Evolutionary conservation across 2,329 filamentous ascomycete species (phyloP).

Genomic region (Domatiomyces globalis): DNA sequence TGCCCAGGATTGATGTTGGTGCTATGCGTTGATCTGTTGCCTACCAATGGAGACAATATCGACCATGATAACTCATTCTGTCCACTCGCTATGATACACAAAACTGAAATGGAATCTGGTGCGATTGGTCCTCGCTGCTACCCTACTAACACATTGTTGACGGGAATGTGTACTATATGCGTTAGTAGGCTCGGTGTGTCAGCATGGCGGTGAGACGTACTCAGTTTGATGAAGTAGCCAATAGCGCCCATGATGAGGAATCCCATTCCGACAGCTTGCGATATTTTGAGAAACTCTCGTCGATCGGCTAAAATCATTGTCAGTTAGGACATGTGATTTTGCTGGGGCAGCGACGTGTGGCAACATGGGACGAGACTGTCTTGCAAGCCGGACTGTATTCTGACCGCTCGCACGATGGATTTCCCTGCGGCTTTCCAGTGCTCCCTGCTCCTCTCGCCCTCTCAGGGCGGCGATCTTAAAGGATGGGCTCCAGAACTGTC

Average conservation of each 20-base stretch:
- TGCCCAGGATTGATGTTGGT: neutral
- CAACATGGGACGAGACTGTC: neutral
- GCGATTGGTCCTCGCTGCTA: constrained; percentile 15
- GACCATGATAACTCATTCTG: neutral
- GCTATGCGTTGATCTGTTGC: neutral
- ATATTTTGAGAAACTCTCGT: constrained; percentile 47
- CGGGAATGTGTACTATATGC: constrained; percentile 34
- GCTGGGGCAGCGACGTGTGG: neutral
- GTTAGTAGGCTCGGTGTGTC: constrained; percentile 2
- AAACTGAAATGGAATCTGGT: neutral
- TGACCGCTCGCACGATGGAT: neutral
- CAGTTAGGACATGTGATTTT: neutral
- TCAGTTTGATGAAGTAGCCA: constrained; percentile 47
- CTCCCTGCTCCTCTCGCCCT: too few species aligned
- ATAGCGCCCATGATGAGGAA: constrained; percentile 48
- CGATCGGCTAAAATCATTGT: constrained; percentile 34
- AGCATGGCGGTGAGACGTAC: constrained; percentile 25
- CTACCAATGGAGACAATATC: neutral
- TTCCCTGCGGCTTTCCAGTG: too few species aligned
- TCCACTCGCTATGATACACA: neutral
- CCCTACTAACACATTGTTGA: constrained; percentile 38
- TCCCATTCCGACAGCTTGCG: constrained; percentile 45
- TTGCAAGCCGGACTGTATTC: neutral
- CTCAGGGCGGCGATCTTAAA: neutral
- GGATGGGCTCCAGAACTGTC: neutral